phyloP scores from a whole-genome alignment of 768 basidiomycete genomes.

The Naganishia onofrii region DNA sequence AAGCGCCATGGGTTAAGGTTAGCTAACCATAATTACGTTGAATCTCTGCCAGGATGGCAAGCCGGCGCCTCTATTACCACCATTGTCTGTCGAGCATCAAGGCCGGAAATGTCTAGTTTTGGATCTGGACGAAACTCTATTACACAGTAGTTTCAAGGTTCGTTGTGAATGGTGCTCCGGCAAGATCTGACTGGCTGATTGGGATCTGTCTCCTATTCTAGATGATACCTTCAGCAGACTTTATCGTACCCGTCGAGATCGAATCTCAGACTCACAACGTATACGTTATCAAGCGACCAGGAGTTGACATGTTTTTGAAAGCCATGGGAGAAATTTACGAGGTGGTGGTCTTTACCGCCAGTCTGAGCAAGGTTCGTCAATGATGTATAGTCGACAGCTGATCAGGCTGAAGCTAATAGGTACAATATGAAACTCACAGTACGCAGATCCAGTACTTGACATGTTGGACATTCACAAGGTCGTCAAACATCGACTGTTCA shows the following conservation, averaged over 20 bases:
- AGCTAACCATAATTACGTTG: background rate
- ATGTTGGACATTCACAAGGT: conserved; percentile 90
- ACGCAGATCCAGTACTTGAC: conserved; percentile 97
- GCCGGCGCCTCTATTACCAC: conserved; percentile 82
- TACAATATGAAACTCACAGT: conserved; percentile 58
- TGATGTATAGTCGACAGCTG: conserved; percentile 1
- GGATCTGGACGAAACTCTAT: conserved; percentile 93
- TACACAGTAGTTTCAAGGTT: conserved; percentile 98
- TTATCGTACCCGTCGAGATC: conserved; percentile 97
- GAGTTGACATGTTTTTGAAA: conserved; percentile 93
- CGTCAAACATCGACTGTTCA: conserved; percentile 88
- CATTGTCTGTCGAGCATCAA: conserved; percentile 70
- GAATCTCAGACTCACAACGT: conserved; percentile 98
- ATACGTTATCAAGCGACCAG: conserved; percentile 97
- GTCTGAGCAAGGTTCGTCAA: conserved; percentile 80
- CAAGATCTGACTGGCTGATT: background rate
- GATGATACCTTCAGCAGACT: conserved; percentile 93
- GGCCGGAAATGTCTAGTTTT: conserved; percentile 94
- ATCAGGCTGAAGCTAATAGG: background rate
- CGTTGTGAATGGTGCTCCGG: conserved; percentile 25
- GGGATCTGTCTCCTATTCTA: conserved; percentile 48
- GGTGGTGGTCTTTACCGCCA: conserved; percentile 95
- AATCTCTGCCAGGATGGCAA: conserved; percentile 66
- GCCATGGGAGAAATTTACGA: conserved; percentile 99
- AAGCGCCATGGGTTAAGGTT: background rate